These are phyloP conservation scores for Saturnispora hagleri DNA, from an alignment of 805 yeast species.

Conservation along the genomic window DNA sequence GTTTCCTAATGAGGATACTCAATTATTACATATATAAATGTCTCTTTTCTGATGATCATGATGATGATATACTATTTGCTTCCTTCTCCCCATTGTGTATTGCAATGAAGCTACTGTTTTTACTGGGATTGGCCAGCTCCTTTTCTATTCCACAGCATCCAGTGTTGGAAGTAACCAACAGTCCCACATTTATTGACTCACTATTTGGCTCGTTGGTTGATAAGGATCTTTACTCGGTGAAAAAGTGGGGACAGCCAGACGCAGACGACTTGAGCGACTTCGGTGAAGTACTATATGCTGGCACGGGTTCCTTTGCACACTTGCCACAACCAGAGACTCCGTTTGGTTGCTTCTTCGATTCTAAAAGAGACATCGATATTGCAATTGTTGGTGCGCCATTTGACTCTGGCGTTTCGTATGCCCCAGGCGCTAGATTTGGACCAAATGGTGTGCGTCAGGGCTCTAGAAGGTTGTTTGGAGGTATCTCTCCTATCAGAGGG, in stretches of 20 bases:
- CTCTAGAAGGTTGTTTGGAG: conserved; percentile 37
- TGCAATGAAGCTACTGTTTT: background rate
- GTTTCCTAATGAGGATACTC: background rate
- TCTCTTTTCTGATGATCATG: background rate
- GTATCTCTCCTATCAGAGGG: conserved; percentile 34
- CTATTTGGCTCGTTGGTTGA: background rate
- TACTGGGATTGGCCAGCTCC: background rate
- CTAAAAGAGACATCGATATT: conserved; percentile 34
- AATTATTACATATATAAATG: background rate
- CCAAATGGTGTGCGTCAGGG: conserved; percentile 40
- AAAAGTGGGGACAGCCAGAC: conserved; percentile 25
- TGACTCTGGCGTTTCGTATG: conserved; percentile 46
- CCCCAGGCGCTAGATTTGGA: conserved; percentile 54
- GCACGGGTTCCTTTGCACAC: conserved; percentile 48
- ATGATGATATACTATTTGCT: background rate
- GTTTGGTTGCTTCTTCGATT: conserved; percentile 35
- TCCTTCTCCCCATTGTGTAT: background rate
- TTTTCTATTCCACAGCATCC: background rate
- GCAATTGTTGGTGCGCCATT: conserved; percentile 54
- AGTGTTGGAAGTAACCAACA: background rate
- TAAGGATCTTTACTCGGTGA: conserved; percentile 3
- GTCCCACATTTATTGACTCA: background rate
- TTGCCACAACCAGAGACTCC: conserved; percentile 31
- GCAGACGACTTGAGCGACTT: conserved; percentile 31
- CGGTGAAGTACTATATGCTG: conserved; percentile 31